Percentiles rank a stretch among this genome's conserved stretches.
phyloP scores from a whole-genome alignment of 2,329 filamentous ascomycete genomes.

The Colletotrichum australisinense region DNA sequence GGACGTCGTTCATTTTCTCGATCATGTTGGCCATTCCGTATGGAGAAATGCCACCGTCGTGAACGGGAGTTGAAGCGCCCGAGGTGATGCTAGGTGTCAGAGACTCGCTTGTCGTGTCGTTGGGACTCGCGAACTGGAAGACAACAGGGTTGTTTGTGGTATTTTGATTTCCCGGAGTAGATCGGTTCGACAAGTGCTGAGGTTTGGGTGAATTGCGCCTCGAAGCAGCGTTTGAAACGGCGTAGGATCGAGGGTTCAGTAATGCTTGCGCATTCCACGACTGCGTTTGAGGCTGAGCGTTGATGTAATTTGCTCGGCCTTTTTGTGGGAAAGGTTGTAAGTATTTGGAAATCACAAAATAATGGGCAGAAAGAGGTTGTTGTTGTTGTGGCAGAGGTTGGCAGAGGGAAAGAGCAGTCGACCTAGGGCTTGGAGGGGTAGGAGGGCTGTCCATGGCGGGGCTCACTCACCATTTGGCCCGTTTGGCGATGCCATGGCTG shows the following conservation, averaged over 20 bases:
- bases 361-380: background rate
- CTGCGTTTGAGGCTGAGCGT: slow-evolving; percentile 22
- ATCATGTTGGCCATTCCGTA: slow-evolving; percentile 71
- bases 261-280: slow-evolving; percentile 35
- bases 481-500: slow-evolving; percentile 36
- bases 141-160: slow-evolving; percentile 47
- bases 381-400: background rate
- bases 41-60: slow-evolving; percentile 33
- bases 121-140: slow-evolving; percentile 56
- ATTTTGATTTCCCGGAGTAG: slow-evolving; percentile 9
- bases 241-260: slow-evolving; percentile 32
- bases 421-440: background rate
- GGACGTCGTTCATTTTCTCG: slow-evolving; percentile 80
- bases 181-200: slow-evolving; percentile 28
- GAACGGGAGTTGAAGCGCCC: slow-evolving; percentile 46
- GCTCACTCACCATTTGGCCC: slow-evolving; percentile 30
- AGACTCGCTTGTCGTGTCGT: slow-evolving; percentile 42
- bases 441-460: background rate
- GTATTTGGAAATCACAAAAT: background rate
- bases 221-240: slow-evolving; percentile 8
- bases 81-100: slow-evolving; percentile 47
- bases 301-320: slow-evolving; percentile 33
- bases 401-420: background rate
- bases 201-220: slow-evolving; percentile 26
- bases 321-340: slow-evolving; percentile 2